Evolutionary conservation across 352 stramenopile species (phyloP), one percentile per base, ranked within the genome.

Genomic region (Pythium pyrilobum): DNA sequence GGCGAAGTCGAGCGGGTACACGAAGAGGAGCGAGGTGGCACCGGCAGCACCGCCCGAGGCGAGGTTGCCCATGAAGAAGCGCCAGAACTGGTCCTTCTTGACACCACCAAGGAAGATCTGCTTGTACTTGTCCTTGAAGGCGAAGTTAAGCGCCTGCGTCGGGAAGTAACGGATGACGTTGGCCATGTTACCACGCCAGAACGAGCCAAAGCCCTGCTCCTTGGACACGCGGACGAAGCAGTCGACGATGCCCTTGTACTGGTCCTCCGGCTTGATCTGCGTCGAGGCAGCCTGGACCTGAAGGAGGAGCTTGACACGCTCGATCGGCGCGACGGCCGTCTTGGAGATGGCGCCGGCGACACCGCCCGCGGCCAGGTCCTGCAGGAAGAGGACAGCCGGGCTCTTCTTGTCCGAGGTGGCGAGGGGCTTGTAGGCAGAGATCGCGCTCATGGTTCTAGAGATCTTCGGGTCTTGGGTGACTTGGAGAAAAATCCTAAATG

Each of bases 61-160:
- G 47, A 99, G 85, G 91, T 99, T 99, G 59, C 97, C 97, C 5
- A 94, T 36, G 81, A 99, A 99, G 88, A 99, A 99, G 60, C 96
- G 95, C 69, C 76, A 93, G 76, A 99, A 99, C 67, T 99, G 87
- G 12, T 92, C 96, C 81, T 98, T 98, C 74, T 82, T 89, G 18
- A 92, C 78, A 18, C 81, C 81, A 60, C 84, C 81, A 45, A 95
- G 70, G 69, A 92, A 95, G 28, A 95, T 49, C 74, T 90, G 84
- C 67, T 95, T 95, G 79, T 94, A 96, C 81, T 94, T 94, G 81
- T 97, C 89, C 83, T 96, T 96, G 72, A 96, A 95, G 53, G 87
- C 84, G 47, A 97, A 97, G 81, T 97, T 97, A 23, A 97, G 62
- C 32, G 87, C 89, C 78, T 97, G 89, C 37, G 81, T 95, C 38